Conservation (phyloP, 2,329 filamentous ascomycete species). For the Phaeosphaeriaceae sp. region DNA sequence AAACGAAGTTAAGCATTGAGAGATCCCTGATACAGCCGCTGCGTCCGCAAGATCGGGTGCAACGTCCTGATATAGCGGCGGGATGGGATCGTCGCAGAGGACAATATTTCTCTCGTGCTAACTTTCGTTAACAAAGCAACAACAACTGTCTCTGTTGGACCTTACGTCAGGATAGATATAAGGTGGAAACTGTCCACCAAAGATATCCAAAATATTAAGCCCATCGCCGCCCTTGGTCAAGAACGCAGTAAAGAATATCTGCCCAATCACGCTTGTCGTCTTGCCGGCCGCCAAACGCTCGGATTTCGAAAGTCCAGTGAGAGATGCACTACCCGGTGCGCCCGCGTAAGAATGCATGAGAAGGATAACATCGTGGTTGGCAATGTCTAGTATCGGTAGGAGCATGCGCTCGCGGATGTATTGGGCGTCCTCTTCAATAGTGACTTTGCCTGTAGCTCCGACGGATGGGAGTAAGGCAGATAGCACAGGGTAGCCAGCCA, state of each 20-base stretch:
- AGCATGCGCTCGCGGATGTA: slow-evolving; percentile 21
- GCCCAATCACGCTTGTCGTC: slow-evolving; percentile 25
- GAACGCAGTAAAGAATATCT: slow-evolving; percentile 20
- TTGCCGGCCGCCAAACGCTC: slow-evolving; percentile 19
- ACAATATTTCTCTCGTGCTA: slow-evolving; percentile 19
- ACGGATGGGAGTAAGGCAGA: slow-evolving; percentile 31
- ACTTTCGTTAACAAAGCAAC: too few species aligned
- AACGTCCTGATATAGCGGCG: slow-evolving; percentile 22
- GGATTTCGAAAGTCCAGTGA: slow-evolving; percentile 9
- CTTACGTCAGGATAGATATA: slow-evolving; percentile 24
- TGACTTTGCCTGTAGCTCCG: slow-evolving; percentile 13
- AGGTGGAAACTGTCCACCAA: slow-evolving; percentile 22
- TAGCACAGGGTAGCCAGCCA: slow-evolving; percentile 29
- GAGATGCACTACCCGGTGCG: slow-evolving; percentile 18
- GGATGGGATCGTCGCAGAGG: slow-evolving; percentile 27
- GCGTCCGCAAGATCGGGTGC: slow-evolving; percentile 13
- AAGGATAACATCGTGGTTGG: slow-evolving; percentile 23
- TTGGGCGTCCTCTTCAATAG: slow-evolving; percentile 13
- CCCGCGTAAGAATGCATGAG: slow-evolving; percentile 25
- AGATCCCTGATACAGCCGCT: slow-evolving; percentile 18
- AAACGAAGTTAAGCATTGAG: slow-evolving; percentile 24
- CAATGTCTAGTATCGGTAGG: slow-evolving; percentile 18
- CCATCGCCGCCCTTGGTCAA: slow-evolving; percentile 21
- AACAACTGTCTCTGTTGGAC: neutral
- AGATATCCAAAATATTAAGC: slow-evolving; percentile 12